Evolutionary conservation across 2,329 filamentous ascomycete genomes (phyloP), one percentile per base, ranked within the genome.

Genomic region (Fusarium pseudograminearum): DNA sequence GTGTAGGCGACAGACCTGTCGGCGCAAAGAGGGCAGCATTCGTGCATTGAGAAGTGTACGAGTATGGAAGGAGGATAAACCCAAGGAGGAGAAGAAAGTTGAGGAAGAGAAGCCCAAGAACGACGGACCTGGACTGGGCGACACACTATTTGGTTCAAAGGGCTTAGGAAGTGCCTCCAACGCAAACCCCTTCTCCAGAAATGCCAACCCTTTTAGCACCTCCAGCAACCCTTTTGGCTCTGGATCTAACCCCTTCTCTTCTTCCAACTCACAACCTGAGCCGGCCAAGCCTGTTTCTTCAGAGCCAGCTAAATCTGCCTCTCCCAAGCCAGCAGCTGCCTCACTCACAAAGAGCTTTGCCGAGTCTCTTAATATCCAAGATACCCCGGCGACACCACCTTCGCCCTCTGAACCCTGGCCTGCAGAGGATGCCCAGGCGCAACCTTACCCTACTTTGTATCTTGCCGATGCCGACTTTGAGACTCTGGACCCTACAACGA

Each of bases 391-490:
- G 18, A 57, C 61, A 20, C 74, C 70, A 7, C 72, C 76, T 38
- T 76, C 72, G 5, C 74, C 87, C 0, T 81, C 86, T 2, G 88
- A 93, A 71, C 91, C 93, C 11, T 98, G 94, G 94, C 95, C 95
- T 1, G 77, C 85, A 15, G 81, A 84, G 40, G 84, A 88, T 3
- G 80, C 85, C 0, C 90, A 92, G 71, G 92, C 93, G 0, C 65
- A 83, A 2, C 84, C 93, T 0, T 98, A 94, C 80, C 91, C 93
- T 1, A 82, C 87, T 31, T 92, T 91, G 76, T 93, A 93, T 82
- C 89, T 95, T 45, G 85, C 91, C 52, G 96, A 98, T 73, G 95
- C 95, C 53, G 95, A 97, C 76, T 97, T 93, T 80, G 96, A 99
- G 80, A 92, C 91, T 6, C 87, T 98, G 28, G 93, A 93, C 66